phyloP scores from a whole-genome alignment of 768 basidiomycete species.

The Pilatotrama ljubarskyi region DNA sequence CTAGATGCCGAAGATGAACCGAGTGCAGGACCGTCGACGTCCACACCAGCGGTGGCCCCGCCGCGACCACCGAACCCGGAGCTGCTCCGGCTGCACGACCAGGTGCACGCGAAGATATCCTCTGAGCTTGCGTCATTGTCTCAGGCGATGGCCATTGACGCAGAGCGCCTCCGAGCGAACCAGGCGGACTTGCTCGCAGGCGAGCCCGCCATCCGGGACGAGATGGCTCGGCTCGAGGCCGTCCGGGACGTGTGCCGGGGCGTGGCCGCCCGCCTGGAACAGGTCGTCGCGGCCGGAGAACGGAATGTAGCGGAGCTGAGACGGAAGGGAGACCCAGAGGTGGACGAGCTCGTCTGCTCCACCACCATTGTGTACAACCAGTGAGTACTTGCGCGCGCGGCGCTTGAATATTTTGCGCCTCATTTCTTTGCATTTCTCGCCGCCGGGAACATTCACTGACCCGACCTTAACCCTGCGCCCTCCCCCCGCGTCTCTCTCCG shows the following conservation, averaged over 20 bases:
- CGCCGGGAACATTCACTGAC: constrained; percentile 11
- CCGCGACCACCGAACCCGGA: constrained; percentile 90
- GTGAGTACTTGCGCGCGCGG: constrained; percentile 41
- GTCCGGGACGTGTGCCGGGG: constrained; percentile 87
- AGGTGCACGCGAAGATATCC: constrained; percentile 73
- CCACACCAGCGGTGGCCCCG: constrained; percentile 45
- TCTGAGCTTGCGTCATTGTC: constrained; percentile 72
- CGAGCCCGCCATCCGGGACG: constrained; percentile 92
- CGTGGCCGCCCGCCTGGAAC: constrained; percentile 68
- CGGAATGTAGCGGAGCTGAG: constrained; percentile 75
- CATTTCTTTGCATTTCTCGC: neutral
- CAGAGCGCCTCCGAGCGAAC: constrained; percentile 76
- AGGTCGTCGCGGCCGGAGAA: constrained; percentile 66
- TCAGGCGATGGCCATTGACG: constrained; percentile 60
- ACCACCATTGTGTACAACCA: constrained; percentile 97
- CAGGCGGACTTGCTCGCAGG: constrained; percentile 85
- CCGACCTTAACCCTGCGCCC: constrained; percentile 2
- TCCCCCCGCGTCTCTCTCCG: neutral
- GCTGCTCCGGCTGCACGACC: constrained; percentile 74
- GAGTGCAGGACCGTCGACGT: constrained; percentile 19
- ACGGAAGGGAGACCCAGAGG: constrained; percentile 84
- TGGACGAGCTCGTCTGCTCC: constrained; percentile 95
- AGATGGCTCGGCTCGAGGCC: constrained; percentile 92
- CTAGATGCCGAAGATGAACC: constrained; percentile 54
- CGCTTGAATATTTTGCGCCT: neutral